Base-by-base conservation (phyloP, 768 basidiomycete species). In the Rhodotorula kratochvilovae region DNA sequence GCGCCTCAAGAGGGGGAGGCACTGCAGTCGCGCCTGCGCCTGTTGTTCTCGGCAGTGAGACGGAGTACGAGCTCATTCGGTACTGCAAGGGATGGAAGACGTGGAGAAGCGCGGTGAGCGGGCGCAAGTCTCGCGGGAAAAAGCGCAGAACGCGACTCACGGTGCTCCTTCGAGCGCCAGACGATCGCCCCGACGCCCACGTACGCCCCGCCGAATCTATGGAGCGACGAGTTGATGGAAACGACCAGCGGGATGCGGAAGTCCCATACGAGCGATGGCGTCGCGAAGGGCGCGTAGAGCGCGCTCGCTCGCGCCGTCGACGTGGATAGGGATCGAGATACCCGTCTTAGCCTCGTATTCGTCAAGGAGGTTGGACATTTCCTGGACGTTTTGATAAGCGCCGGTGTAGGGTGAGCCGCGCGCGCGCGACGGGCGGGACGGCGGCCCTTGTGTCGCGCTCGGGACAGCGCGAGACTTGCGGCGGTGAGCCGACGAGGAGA, bases 311-410 rank as follows among this genome's bases (percentile, higher is more conserved):
- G 87, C 87, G 12, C 82, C 87, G 72, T 87, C 87, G 36, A 86
- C 87, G 69, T 84, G 84, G 65, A 89, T 88, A 31, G 85, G 83
- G 43, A 84, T 81, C 59, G 79, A 79, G 70, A 78, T 81, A 27
- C 84, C 84, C 0, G 83, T 84, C 70, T 80, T 76, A 29, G 60
- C 78, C 73, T 87, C 81, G 70, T 86, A 82, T 63, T 81, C 83
- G 81, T 84, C 83, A 79, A 92, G 71, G 17, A 90, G 83, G 53
- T 88, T 87, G 1, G 89, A 83, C 87, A 96, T 90, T 78, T 88
- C 90, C 79, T 90, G 85, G 43, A 96, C 92, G 21, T 89, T 87
- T 76, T 95, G 93, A 76, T 84, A 86, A 74, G 83, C 83, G n/a
- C 84, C 85, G 12, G 85, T 86, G 73, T 83, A 84, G 35, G 84